Percentiles rank a stretch among this genome's conserved stretches.
Evolutionary conservation across 164 flowering plant species (phyloP).

Genomic region (Vitis labrusca): DNA sequence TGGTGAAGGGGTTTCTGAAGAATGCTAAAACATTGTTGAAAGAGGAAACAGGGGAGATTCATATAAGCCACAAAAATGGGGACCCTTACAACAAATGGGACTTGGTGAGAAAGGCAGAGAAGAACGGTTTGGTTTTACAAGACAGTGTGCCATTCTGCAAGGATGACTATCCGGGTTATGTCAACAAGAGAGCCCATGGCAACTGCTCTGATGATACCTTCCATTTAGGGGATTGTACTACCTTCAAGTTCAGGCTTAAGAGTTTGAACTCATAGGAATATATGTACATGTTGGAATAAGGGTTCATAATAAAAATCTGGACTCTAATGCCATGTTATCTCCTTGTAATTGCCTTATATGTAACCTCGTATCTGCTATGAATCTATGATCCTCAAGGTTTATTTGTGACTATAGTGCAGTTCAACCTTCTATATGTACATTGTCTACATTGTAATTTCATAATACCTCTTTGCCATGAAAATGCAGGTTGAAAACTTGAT

Average conservation of each 20-base stretch:
- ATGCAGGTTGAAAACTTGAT: no score
- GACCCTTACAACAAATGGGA: slow-evolving; percentile 49
- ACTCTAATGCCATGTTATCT: no score
- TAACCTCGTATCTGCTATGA: no score
- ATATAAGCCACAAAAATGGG: slow-evolving; percentile 43
- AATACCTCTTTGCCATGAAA: no score
- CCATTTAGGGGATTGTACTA: slow-evolving; percentile 33
- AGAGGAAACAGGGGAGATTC: slow-evolving; percentile 44
- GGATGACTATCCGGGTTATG: slow-evolving; percentile 43
- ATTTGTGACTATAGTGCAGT: no score
- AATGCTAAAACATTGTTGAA: slow-evolving; percentile 34
- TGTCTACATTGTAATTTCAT: no score
- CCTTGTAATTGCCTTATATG: no score
- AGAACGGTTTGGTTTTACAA: slow-evolving; percentile 34
- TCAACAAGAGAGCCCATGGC: slow-evolving; percentile 52
- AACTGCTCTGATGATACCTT: slow-evolving; percentile 30
- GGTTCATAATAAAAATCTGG: no score
- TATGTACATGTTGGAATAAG: no score
- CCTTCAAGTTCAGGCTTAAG: slow-evolving; percentile 37
- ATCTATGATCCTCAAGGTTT: no score
- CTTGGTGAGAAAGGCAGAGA: slow-evolving; percentile 39
- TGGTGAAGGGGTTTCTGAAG: slow-evolving; percentile 47
- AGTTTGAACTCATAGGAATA: no score
- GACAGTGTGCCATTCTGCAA: slow-evolving; percentile 34
- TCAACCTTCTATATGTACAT: no score